Evolutionary conservation across 495 filamentous ascomycete genomes (phyloP), one percentile per base, ranked within the genome.

Genomic region (Penicillium macrosclerotiorum): DNA sequence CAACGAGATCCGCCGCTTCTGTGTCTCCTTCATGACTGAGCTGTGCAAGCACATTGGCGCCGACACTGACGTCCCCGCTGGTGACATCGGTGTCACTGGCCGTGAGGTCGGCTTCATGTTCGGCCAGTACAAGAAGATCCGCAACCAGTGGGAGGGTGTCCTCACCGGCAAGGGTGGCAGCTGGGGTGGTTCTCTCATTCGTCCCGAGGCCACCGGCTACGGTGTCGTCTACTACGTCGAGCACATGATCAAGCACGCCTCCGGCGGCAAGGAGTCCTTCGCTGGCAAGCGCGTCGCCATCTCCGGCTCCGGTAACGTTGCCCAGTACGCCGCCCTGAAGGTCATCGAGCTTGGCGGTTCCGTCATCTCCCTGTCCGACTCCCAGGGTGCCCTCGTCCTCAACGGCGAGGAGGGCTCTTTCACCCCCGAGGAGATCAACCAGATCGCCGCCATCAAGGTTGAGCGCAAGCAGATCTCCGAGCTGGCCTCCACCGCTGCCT

Each of bases 1-100:
- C 69, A 86, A 81, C 64, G 93, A 98, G 79, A 97, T 98, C 76
- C 89, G 93, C 52, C 89, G 88, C 54, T 98, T 98, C 84, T 98
- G 93, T 76, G 82, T 86, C 31, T 71, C 90, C 47, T 98, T 97
- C 79, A 97, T 98, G 93, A 82, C 84, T 45, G 86, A 95, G 75
- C 82, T 98, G 29, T 84, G 76, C 77, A 87, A 87, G 72, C 90
- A 98, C 78, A 97, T 98, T 58, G 93, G 93, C 51, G 89, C 91
- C 58, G 85, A 95, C 66, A 96, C 91, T 88, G 62, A 97, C 84
- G 76, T 98, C 86, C 46, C 91, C 86, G 54, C 83, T 81, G 44
- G 83, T 84, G 50, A 97, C 88, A 66, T 94, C 88, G 60, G 96
- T 97, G 68, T 98, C 87, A 67, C 93, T 88, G 52, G 93, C 89